Base-by-base conservation (phyloP, 2,329 filamentous ascomycete genomes). In the Aspergillus sp. region DNA sequence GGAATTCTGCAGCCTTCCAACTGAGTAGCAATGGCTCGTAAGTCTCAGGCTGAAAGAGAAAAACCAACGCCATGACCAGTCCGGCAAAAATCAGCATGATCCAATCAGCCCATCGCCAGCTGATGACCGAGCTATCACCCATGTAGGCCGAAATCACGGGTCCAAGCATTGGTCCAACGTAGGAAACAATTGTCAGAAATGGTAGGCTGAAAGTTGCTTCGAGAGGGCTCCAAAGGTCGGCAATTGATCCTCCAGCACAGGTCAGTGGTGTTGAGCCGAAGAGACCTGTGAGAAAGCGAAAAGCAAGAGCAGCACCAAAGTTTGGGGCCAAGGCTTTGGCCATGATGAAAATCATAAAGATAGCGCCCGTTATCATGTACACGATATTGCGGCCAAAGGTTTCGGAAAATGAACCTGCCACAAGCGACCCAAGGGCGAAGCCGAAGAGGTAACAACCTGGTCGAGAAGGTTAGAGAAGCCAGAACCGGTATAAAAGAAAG, bases 121-220 rank as follows among this genome's bases (percentile, higher is more conserved):
- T 46, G 22, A 54, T 43, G 4, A 43, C 47, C 30, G 49, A 27
- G 10, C 37, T 39, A 4, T 39, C 37, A 5, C 48, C 43, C 7
- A 53, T 58, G n/a, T 54, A 53, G 4, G 50, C 45, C 10, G 49
- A 48, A 15, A 56, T 50, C 12, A 60, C 49, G 3, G 52, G 56
- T 1, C 50, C 49, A 9, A 65, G 42, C 15, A 61, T 50, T 1
- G 56, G 53, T 47, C 68, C 64, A 2, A 57, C 56, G 27, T 69
- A 71, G 5, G 71, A 71, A 0, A 67, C 66, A 53, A 72, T 74
- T 0, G 75, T 71, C 48, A 76, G 74, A 0, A 78, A 53, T 0
- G 76, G 76, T 43, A 79, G 77, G 4, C 69, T 70, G 43, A 70
- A 75, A 0, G 73, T 71, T 41, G 70, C 63, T 49, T 78, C 74